A percentile compares a stretch with the other conserved stretches of the same genome.
Conservation (phyloP, 257 asterid species). For the Capsicum pubescens region DNA sequence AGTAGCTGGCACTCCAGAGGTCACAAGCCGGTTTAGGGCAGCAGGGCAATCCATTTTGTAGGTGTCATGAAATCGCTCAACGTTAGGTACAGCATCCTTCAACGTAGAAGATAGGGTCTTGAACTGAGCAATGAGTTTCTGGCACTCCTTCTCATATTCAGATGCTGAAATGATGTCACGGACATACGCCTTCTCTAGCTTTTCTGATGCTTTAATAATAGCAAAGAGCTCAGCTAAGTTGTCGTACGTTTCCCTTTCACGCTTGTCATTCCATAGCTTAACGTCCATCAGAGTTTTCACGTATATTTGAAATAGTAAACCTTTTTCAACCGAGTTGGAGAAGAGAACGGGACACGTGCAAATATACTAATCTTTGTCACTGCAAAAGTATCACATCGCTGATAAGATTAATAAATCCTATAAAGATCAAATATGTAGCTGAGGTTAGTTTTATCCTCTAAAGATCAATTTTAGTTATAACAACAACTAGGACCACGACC, state of each 20-base stretch:
- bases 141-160: conserved; percentile 79
- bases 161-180: conserved; percentile 69
- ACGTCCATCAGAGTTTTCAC: conserved; percentile 64
- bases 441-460: background rate
- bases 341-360: conserved; percentile 99
- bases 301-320: background rate
- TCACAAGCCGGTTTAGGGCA: conserved; percentile 75
- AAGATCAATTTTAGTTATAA: background rate
- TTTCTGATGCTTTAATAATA: conserved; percentile 85
- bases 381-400: conserved; percentile 34
- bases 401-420: conserved; percentile 1
- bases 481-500: background rate
- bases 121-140: conserved; percentile 77
- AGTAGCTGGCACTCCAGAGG: conserved; percentile 91
- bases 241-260: conserved; percentile 92
- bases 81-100: conserved; percentile 74
- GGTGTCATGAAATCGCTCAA: conserved; percentile 82
- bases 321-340: conserved; percentile 62
- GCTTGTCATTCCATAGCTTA: conserved; percentile 97
- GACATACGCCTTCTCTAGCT: conserved; percentile 89
- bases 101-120: conserved; percentile 78
- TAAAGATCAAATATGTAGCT: background rate
- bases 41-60: conserved; percentile 84
- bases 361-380: conserved; percentile 46
- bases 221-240: conserved; percentile 90